These are phyloP conservation scores for Coprinopsis strossmayeri DNA, from an alignment of 768 basidiomycete genomes.

Conservation along the genomic window DNA sequence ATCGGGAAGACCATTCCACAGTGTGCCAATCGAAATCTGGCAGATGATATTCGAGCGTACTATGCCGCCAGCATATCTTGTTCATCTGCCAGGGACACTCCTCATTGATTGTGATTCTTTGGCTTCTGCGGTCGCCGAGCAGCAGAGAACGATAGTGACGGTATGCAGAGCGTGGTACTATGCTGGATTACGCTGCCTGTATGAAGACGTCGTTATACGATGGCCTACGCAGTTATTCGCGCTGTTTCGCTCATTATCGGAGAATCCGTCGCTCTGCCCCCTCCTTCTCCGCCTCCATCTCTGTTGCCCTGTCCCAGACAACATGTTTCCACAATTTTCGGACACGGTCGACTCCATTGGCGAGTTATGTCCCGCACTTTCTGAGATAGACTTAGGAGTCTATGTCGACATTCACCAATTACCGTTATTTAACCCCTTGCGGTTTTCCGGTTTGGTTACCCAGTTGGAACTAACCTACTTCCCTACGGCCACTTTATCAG, in stretches of 20 bases:
- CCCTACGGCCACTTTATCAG: no score
- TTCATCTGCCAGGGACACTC: neutral
- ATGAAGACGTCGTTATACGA: conserved; percentile 1
- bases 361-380: no score
- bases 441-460: no score
- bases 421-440: no score
- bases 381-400: no score
- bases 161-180: conserved; percentile 11
- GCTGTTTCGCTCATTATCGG: neutral
- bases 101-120: neutral
- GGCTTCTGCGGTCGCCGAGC: neutral
- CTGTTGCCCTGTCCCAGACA: neutral
- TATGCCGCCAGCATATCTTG: neutral
- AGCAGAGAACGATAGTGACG: conserved; percentile 4
- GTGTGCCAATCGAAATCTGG: neutral
- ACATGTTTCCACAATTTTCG: no score
- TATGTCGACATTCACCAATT: no score
- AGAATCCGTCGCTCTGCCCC: neutral
- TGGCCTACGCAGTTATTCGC: conserved; percentile 6
- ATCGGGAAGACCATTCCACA: no score
- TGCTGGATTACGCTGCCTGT: neutral
- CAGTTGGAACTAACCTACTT: no score
- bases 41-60: neutral
- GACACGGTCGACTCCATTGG: no score
- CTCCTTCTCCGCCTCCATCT: neutral